Base-by-base conservation (phyloP, 2,329 filamentous ascomycete species). In the Calonectria henricotiae region DNA sequence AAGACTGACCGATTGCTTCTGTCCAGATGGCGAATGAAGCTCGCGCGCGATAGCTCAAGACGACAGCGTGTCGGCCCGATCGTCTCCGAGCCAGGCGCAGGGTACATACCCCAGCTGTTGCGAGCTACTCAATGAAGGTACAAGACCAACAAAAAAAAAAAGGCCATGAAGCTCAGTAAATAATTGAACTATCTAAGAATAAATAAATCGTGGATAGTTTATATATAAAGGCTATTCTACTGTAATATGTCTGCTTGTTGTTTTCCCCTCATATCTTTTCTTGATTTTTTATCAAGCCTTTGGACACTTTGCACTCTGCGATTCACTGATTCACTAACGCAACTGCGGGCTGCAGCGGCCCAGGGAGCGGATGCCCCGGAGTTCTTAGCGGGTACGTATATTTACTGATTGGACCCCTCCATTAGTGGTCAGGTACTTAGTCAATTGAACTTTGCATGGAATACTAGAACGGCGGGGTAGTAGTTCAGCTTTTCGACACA, bases 41-140 rank as follows among this genome's bases (percentile, higher is more conserved):
- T 49, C 66, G 46, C 69, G 72, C 70, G 61, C 65, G 60, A 67
- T 46, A 64, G 69, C 62, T 62, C 44, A 47, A 74, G 71, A 76
- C 74, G 73, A 78, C 75, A 76, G 35, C 70, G 70, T 76, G 69
- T 76, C 76, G 76, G 76, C 65, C 76, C 76, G 76, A 77, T 68
- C 55, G 51, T 43, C 55, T 70, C 76, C 76, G 70, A 46, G 20
- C 9, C 13, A 41, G 27, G 55, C 55, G 20, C 39, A 69, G 62
- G 62, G 54, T 65, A 64, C 37, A 7, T 37, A 37, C 30, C 30
- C 35, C 15, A 35, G 46, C 58, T 64, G 17, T 5, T 23, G 27
- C 27, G 7, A 35, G 25, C 23, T 43, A 47, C 7, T n/a, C 8
- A 44, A 12, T 32, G 39, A 23, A 23, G 12, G 35, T n/a, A 37